A percentile compares a stretch with the other conserved stretches of the same genome.
Conservation (phyloP, 2,329 filamentous ascomycete genomes). For the Fusarium subglutinans region DNA sequence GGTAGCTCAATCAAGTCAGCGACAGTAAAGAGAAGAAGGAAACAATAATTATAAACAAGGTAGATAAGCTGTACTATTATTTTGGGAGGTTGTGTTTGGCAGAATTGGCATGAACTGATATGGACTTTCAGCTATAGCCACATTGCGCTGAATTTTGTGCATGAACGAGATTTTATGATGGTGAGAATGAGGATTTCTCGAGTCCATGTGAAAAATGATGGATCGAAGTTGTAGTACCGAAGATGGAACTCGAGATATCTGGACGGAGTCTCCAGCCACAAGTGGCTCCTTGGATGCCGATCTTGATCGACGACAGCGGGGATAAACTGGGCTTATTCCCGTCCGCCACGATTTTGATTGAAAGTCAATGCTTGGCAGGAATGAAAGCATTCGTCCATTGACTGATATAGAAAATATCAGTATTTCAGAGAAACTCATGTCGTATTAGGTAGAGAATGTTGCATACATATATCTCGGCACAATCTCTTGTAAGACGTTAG, state of each 20-base stretch:
- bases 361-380: slow-evolving; percentile 28
- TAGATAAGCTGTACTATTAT: neutral
- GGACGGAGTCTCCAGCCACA: slow-evolving; percentile 20
- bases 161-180: neutral
- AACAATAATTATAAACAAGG: neutral
- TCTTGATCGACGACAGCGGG: slow-evolving; percentile 26
- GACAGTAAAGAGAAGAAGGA: neutral
- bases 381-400: neutral
- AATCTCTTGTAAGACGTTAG: neutral
- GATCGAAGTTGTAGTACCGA: neutral
- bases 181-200: neutral
- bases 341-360: slow-evolving; percentile 15
- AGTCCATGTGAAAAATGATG: neutral
- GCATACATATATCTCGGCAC: neutral
- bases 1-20: neutral
- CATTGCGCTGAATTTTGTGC: neutral
- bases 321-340: slow-evolving; percentile 18
- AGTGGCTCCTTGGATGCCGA: slow-evolving; percentile 24
- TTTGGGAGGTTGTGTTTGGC: neutral
- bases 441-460: neutral
- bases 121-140: neutral
- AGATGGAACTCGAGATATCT: neutral
- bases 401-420: neutral
- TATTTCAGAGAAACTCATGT: neutral
- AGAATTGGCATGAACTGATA: neutral